A percentile compares a stretch with the other conserved stretches of the same genome.
phyloP scores from a whole-genome alignment of 257 asterid species.

The Knoxia roxburghii region DNA sequence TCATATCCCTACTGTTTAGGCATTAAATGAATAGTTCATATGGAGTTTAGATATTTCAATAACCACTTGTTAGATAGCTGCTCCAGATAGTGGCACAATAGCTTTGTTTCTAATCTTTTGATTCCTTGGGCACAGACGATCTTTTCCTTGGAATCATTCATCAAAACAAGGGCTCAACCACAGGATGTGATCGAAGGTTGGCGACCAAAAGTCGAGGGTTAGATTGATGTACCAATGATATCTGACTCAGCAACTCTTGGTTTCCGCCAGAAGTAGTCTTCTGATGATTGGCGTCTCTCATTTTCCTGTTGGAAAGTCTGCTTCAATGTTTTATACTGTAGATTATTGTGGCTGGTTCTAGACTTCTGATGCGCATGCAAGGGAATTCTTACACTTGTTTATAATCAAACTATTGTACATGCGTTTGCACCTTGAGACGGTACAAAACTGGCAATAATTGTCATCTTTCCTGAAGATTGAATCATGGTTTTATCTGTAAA shows the following conservation, averaged over 20 bases:
- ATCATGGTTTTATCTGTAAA: neutral
- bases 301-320: neutral
- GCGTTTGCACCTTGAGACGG: neutral
- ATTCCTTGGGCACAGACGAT: slow-evolving; percentile 42
- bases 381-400: neutral
- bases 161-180: slow-evolving; percentile 56
- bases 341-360: neutral
- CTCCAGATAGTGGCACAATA: neutral
- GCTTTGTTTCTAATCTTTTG: slow-evolving; percentile 7
- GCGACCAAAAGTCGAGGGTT: slow-evolving; percentile 80
- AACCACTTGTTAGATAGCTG: neutral
- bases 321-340: neutral
- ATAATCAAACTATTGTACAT: neutral
- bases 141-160: slow-evolving; percentile 71
- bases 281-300: neutral
- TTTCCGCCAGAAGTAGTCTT: neutral
- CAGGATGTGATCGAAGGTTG: slow-evolving; percentile 88
- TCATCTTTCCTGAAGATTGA: neutral
- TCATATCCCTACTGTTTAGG: neutral
- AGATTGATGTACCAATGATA: neutral
- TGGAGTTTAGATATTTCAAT: neutral
- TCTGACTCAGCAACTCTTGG: neutral
- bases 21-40: neutral
- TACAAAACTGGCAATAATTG: neutral
- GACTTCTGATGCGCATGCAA: no score